Percentiles rank a stretch among this genome's conserved stretches.
phyloP scores from a whole-genome alignment of 441 rosid genomes.

The Melastoma candidum region DNA sequence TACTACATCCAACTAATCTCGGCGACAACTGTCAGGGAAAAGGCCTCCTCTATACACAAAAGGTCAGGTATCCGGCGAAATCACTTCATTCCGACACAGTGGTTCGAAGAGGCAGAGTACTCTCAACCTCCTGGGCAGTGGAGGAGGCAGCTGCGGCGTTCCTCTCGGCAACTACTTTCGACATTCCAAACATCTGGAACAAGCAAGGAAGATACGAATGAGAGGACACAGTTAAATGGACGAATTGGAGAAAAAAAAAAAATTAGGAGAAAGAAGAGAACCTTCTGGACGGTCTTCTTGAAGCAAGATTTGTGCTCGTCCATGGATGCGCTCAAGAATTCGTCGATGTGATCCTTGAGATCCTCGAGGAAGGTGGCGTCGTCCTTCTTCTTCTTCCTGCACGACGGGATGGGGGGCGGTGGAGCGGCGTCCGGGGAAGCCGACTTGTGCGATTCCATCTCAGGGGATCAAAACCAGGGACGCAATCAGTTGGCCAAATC shows the following conservation, averaged over 20 bases:
- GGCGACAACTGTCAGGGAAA: no score
- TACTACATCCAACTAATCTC: no score
- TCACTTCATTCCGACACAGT: constrained; percentile 31
- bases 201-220: constrained; percentile 3
- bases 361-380: constrained; percentile 70
- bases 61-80: neutral
- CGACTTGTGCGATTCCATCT: constrained; percentile 29
- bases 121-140: constrained; percentile 41
- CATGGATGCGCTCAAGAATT: constrained; percentile 73
- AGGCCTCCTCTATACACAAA: neutral
- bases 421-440: constrained; percentile 5
- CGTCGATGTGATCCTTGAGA: constrained; percentile 73
- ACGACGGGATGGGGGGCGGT: constrained; percentile 32
- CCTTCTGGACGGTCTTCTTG: constrained; percentile 68
- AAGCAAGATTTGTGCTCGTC: constrained; percentile 84
- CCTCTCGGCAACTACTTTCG: constrained; percentile 47
- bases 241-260: neutral
- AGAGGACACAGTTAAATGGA: neutral
- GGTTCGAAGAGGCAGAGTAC: constrained; percentile 49
- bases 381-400: constrained; percentile 63
- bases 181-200: constrained; percentile 58
- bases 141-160: neutral
- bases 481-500: no score
- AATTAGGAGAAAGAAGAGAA: constrained; percentile 6
- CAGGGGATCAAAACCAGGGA: no score